Base-by-base conservation (phyloP, 768 basidiomycete species). In the Porphyrellus cyaneotinctus region DNA sequence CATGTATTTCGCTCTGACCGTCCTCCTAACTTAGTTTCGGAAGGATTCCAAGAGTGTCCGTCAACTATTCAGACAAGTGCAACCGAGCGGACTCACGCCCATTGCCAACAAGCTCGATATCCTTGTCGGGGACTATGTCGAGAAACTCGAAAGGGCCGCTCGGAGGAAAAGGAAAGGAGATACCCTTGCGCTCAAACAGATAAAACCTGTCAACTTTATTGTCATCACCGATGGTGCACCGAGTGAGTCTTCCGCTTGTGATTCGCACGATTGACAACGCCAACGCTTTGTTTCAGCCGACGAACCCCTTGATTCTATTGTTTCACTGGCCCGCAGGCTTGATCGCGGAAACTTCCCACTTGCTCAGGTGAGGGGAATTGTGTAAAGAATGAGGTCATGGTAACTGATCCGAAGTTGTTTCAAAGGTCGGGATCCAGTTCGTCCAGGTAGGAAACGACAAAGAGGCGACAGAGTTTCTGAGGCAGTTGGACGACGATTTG, bases 391-490 rank as follows among this genome's bases (percentile, higher is more conserved):
- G 6, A 14, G 0, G 6, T n/a, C 20, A 14, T 15, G n/a, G 37
- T 9, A 12, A 38, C 52, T 56, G 22, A 67, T 15, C 4, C 3
- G 14, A 24, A 4, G 22, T 33, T 63, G 28, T 41, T n/a, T 5
- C 54, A 23, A 63, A 87, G 78, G 72, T 87, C 17, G 83, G 85
- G 0, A 78, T 87, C 24, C 85, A 87, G 57, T 86, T 90, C 46
- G 78, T 90, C 1, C 88, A 89, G 65, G 80, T 90, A 32, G 87
- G 87, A 6, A 64, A 78, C 63, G 58, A 63, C 51, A 32, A 58
- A 46, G 41, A 63, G 53, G 72, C 82, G 41, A 58, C 74, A 3
- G 69, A 67, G 59, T 85, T 64, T 58, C 72, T 82, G 41, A 64
- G 72, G 50, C 69, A 78, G 49, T 71, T 88, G 13, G 88, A 89